phyloP scores from a whole-genome alignment of 306 rosid genomes.

The Medicago lupulina region DNA sequence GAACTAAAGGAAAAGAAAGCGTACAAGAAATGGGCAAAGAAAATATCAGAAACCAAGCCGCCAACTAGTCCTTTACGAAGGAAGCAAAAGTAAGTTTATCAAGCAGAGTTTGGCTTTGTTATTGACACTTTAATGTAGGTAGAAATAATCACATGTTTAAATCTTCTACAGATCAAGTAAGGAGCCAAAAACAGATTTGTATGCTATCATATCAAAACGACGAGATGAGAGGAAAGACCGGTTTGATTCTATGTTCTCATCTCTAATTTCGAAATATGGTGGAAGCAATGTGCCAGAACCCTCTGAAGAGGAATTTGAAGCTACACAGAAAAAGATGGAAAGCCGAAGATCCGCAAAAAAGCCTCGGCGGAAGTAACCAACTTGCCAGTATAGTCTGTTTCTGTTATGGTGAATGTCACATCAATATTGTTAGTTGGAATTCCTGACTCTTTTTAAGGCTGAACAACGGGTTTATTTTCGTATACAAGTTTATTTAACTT shows the following conservation, averaged over 20 bases:
- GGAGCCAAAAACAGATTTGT: constrained; percentile 59
- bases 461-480: constrained; percentile 16
- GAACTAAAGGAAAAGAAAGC: constrained; percentile 78
- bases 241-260: constrained; percentile 82
- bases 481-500: constrained; percentile 1
- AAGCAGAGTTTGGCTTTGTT: constrained; percentile 10
- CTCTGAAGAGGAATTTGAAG: constrained; percentile 87
- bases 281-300: constrained; percentile 65
- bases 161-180: constrained; percentile 39
- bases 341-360: constrained; percentile 60
- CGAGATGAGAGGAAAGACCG: constrained; percentile 61
- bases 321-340: constrained; percentile 73
- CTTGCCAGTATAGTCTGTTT: not conserved
- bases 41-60: constrained; percentile 78
- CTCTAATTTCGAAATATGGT: constrained; percentile 80
- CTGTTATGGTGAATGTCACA: not conserved
- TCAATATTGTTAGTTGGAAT: not conserved
- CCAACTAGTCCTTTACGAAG: constrained; percentile 80
- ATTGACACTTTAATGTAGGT: not conserved
- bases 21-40: constrained; percentile 76
- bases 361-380: constrained; percentile 54
- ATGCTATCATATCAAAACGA: constrained; percentile 72
- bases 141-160: constrained; percentile 23
- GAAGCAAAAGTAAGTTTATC: constrained; percentile 40
- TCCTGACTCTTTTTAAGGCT: not conserved